Base-by-base conservation (phyloP, 257 asterid genomes). In the Salvia miltiorrhiza region DNA sequence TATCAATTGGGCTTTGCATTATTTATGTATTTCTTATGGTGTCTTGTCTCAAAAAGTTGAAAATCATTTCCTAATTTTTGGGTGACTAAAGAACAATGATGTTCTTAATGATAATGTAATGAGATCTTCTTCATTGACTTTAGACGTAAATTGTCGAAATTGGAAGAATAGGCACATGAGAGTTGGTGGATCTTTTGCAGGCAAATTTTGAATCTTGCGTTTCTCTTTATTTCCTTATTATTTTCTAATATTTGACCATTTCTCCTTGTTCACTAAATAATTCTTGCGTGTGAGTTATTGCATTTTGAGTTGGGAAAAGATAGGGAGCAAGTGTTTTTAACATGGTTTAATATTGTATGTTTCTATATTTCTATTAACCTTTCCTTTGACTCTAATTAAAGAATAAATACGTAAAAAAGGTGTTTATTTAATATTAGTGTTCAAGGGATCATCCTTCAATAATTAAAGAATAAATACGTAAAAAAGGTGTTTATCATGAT, bases 51-150 rank as follows among this genome's bases (percentile, higher is more conserved):
- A 33, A 63, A 77, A 77, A 79, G 78, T 77, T 54, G 73, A 23
- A 53, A 69, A 80, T 69, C 70, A 71, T 71, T 58, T 62, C 79
- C 74, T 39, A 57, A 43, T 55, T 50, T 78, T 69, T 43, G 45
- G 82, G 70, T 67, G 67, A 56, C 55, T n/a, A 58, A 57, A 41
- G n/a, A 26, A 8, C 59, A 73, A 73, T 64, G 33, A 75, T 75
- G 52, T 9, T 1, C 10, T 62, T 41, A 72, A 64, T 71, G 47
- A 76, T 76, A 55, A 70, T 39, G 55, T 73, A 12, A 8, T 61
- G 61, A 76, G 56, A 71, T 80, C 66, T 55, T 23, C 60, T 70
- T 70, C 67, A 57, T 78, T 83, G 86, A 82, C 89, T 82, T 80
- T 79, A 24, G 30, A 40, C 11, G 1, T 71, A 48, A 52, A 63